Base-by-base conservation (phyloP, 169 alveolate genomes). In the Eimeria brunetti region DNA sequence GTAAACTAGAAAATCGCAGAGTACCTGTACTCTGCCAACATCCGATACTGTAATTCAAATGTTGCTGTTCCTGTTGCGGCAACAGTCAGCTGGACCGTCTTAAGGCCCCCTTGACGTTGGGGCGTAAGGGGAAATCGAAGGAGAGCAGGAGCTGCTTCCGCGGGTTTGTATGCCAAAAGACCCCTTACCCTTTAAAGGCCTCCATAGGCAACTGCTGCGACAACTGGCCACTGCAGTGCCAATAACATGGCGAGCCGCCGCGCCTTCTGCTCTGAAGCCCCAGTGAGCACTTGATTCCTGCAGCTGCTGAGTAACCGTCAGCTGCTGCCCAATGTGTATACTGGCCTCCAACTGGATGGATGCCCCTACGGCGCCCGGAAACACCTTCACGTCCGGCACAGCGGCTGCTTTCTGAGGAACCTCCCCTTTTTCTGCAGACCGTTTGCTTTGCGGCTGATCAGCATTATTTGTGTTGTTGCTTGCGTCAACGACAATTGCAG, bases 131-230 rank as follows among this genome's bases (percentile, higher is more conserved):
- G 44, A n/a, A 27, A 64, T 36, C 36, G 75, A 8, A 11, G 41
- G 8, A 7, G n/a, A 7, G 75, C 16, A 64, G 75, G 18, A 64
- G n/a, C n/a, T n/a, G 16, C 41, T 27, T 64, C 75, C 0, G 22
- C n/a, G 75, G 7, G 8, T 11, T 33, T 69, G 46, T 69, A 49
- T 33, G 78, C 24, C 9, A 24, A 69, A 5, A 24, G 49, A 49
- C 49, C 20, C 27, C 93, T 44, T 49, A 92, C 95, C 95, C n/a
- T 92, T 86, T 44, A 58, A 75, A 41, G 95, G 88, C 81, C 80
- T 92, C 95, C 95, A 92, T 3, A 92, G 76, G 78, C 93, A 80
- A 62, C 95, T 83, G 76, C 92, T 88, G 56, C 95, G 85, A 67
- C 95, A 80, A 7, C 46, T 56, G 24, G 95, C 86, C 30, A 92